Base-by-base conservation (phyloP, 495 filamentous ascomycete species). In the Chlorociboria aeruginascens region DNA sequence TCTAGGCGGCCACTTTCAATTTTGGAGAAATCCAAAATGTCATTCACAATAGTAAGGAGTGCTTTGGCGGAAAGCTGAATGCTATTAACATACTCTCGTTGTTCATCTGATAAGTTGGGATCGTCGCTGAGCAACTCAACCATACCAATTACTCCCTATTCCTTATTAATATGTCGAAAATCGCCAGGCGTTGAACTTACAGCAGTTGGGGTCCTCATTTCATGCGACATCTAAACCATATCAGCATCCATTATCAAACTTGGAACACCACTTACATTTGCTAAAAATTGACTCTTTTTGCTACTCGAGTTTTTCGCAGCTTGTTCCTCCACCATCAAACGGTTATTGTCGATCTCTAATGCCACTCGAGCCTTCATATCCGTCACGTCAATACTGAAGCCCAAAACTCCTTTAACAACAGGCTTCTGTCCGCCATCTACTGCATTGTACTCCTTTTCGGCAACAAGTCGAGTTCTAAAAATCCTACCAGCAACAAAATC, bases 21-120 rank as follows among this genome's bases (percentile, higher is more conserved):
- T 56, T 92, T 93, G 7, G 84, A 88, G 53, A 89, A 82, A 59
- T 92, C 87, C 3, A 93, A 67, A 31, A 90, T 87, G 53, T 93
- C 86, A 50, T 93, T 92, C 62, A 93, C 89, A 11, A 93, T 81
- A 2, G 83, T 83, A 28, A 94, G 64, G n/a, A 94, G 65, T 2
- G 82, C 73, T 42, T 86, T 85, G 0, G 79, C 86, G 0, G 85
- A 90, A 16, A 83, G 74, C 51, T 86, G 77, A 29, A 94, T 81
- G 50, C 85, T 86, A 31, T 82, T 77, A 0, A 81, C 76, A 45
- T 75, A 85, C 36, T 90, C 84, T 25, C 70, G 68, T 56, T 89
- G 83, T 39, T 87, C 80, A 0, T 69, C 61, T 29, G 70, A 67
- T 31, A 93, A 61, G 3, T 65, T 57, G 7, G 78, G 83, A 51